Conservation (phyloP, 768 basidiomycete species). For the Pulveroboletus sp. region DNA sequence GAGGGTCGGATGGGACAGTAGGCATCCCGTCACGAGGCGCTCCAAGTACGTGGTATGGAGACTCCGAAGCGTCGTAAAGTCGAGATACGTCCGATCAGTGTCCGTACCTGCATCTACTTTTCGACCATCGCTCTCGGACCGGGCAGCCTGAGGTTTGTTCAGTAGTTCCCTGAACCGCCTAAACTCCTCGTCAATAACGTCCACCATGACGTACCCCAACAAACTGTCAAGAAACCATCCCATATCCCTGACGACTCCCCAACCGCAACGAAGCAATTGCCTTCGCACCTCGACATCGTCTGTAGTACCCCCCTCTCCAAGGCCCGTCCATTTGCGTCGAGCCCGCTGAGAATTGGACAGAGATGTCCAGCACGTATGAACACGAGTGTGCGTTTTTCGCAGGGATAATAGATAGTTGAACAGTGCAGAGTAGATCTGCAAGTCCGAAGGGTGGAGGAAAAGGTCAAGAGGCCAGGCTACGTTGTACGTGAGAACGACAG, state of each 20-base stretch:
- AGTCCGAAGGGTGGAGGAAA: conserved; percentile 73
- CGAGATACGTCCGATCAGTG: conserved; percentile 42
- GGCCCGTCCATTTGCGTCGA: conserved; percentile 79
- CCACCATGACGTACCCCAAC: conserved; percentile 82
- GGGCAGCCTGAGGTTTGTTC: conserved; percentile 20
- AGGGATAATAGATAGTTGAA: conserved; percentile 82
- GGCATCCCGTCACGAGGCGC: conserved; percentile 70
- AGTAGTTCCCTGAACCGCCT: conserved; percentile 61
- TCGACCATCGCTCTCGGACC: conserved; percentile 17
- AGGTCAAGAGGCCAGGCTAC: conserved; percentile 88
- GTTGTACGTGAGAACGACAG: conserved; percentile 61
- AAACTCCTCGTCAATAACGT: conserved; percentile 85
- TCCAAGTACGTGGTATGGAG: conserved; percentile 82
- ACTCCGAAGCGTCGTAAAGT: conserved; percentile 80
- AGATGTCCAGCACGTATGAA: conserved; percentile 80
- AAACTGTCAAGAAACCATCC: conserved; percentile 86
- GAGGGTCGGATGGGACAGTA: conserved; percentile 63
- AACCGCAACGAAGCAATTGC: conserved; percentile 68
- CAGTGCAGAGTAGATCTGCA: conserved; percentile 67
- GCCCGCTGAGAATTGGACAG: conserved; percentile 83
- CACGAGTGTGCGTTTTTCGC: conserved; percentile 75
- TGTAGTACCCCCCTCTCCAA: conserved; percentile 77
- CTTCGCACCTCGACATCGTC: conserved; percentile 65
- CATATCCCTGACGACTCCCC: conserved; percentile 87
- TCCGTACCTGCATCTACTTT: conserved; percentile 20